These are phyloP conservation scores for Sphagnum magellanicum DNA, from an alignment of 228 moss, liverwort and hornwort species.

Conservation along the genomic window DNA sequence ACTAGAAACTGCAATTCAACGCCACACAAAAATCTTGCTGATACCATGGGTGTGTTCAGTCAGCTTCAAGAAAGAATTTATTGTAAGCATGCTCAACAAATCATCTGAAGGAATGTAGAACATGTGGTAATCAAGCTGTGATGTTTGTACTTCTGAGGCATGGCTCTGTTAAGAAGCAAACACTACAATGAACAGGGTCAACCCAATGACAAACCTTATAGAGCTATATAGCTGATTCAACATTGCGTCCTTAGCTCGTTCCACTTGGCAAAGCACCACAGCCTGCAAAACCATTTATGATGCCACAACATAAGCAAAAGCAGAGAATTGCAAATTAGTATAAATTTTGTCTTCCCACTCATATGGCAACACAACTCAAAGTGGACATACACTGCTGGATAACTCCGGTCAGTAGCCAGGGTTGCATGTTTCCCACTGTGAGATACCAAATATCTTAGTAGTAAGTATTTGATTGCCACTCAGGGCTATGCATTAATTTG, in stretches of 20 bases:
- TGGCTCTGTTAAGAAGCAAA: background rate
- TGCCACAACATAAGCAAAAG: background rate
- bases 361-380: background rate
- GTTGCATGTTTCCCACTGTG: background rate
- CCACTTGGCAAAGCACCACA: constrained; percentile 98
- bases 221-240: constrained; percentile 96
- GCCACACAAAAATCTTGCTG: background rate
- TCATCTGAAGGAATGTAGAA: background rate
- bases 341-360: background rate
- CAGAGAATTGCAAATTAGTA: background rate
- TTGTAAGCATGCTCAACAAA: background rate
- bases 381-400: background rate
- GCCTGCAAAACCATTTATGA: constrained; percentile 42
- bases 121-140: background rate
- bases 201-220: constrained; percentile 44
- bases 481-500: background rate
- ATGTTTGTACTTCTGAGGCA: background rate
- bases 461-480: background rate
- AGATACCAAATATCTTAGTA: background rate
- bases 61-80: no score
- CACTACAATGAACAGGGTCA: background rate
- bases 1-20: background rate
- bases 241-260: constrained; percentile 99
- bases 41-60: no score
- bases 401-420: background rate